Evolutionary conservation across 805 yeast genomes (phyloP).

Genomic region (Kodamaea leandrae): DNA sequence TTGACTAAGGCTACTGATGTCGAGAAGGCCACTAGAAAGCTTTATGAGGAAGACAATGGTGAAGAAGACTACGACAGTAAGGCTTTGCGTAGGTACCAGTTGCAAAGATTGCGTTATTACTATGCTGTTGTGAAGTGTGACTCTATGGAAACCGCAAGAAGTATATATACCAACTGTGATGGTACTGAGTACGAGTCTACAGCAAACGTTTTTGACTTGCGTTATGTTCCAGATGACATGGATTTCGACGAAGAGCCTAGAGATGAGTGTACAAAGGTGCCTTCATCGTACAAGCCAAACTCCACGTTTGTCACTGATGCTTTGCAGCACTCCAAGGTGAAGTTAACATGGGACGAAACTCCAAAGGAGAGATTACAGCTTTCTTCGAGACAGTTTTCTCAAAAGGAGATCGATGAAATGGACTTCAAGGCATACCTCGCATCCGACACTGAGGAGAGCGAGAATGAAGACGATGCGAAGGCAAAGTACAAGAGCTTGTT

Average conservation of each 20-base stretch:
- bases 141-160: conserved; percentile 62
- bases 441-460: conserved; percentile 61
- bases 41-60: conserved; percentile 79
- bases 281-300: conserved; percentile 75
- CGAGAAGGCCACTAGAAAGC: conserved; percentile 63
- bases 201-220: conserved; percentile 86
- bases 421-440: conserved; percentile 93
- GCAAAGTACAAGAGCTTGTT: conserved; percentile 63
- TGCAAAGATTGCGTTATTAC: conserved; percentile 88
- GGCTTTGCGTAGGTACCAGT: conserved; percentile 82
- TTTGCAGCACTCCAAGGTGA: conserved; percentile 92
- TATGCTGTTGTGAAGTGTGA: conserved; percentile 91
- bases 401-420: conserved; percentile 84
- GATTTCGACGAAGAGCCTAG: conserved; percentile 72
- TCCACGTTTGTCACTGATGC: conserved; percentile 86
- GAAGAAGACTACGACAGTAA: conserved; percentile 81
- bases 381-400: conserved; percentile 78
- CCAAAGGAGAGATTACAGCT: conserved; percentile 82
- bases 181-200: conserved; percentile 96
- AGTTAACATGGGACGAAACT: conserved; percentile 97
- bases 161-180: conserved; percentile 83
- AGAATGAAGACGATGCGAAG: conserved; percentile 46
- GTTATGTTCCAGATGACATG: conserved; percentile 93
- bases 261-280: conserved; percentile 70
- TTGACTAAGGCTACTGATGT: conserved; percentile 45